Evolutionary conservation across 2,329 filamentous ascomycete species (phyloP).

Genomic region (Tolypocladium amazonense): DNA sequence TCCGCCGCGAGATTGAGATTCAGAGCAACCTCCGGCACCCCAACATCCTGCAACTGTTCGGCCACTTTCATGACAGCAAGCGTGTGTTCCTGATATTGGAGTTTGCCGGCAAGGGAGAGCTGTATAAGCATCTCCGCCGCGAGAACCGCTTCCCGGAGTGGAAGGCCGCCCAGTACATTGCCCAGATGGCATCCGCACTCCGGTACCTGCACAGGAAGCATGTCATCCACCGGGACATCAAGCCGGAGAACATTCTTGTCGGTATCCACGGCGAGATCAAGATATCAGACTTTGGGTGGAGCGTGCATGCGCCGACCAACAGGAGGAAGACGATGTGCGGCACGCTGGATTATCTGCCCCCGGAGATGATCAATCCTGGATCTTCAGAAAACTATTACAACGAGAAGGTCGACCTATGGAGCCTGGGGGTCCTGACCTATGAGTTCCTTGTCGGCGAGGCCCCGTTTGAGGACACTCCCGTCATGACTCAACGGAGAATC

Average conservation of each 20-base stretch:
- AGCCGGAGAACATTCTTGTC: conserved; percentile 24
- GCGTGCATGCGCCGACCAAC: conserved; percentile 93
- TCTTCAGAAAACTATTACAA: conserved; percentile 79
- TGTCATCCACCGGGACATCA: conserved; percentile 22
- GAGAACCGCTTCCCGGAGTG: conserved; percentile 57
- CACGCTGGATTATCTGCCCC: conserved; percentile 92
- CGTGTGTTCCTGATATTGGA: conserved; percentile 64
- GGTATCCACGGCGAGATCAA: conserved; percentile 98
- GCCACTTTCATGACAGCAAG: conserved; percentile 62
- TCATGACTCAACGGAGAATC: conserved; percentile 91
- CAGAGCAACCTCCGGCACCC: conserved; percentile 63
- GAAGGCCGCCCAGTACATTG: conserved; percentile 61
- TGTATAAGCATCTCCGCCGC: conserved; percentile 61
- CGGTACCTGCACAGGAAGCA: conserved; percentile 19
- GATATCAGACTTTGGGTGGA: conserved; percentile 97
- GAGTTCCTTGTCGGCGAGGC: conserved; percentile 95
- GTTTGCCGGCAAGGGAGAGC: conserved; percentile 53
- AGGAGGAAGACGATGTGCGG: conserved; percentile 91
- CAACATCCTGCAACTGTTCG: conserved; percentile 52
- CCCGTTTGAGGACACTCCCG: conserved; percentile 89
- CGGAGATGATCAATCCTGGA: conserved; percentile 88
- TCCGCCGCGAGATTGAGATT: conserved; percentile 63
- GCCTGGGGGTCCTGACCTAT: conserved; percentile 86
- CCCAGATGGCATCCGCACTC: conserved; percentile 50
- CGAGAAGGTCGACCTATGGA: conserved; percentile 96